phyloP scores from a whole-genome alignment of 345 rosid genomes.

The Durio zibethinus region DNA sequence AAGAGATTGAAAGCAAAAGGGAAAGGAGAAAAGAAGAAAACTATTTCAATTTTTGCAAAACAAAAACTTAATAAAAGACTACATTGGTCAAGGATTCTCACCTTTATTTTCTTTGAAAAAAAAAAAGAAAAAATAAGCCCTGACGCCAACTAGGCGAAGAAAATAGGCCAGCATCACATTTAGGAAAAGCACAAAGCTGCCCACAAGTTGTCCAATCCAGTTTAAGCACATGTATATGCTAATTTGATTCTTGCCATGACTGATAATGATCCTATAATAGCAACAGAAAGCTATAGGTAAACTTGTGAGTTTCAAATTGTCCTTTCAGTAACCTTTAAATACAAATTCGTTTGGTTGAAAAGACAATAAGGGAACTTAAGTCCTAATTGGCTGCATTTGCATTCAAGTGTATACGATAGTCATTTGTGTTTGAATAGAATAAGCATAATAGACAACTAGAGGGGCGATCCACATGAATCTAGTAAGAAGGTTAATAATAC shows the following conservation, averaged over 20 bases:
- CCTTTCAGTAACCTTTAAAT: slow-evolving; percentile 8
- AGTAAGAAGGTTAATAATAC: not conserved
- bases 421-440: not conserved
- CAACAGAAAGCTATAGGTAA: slow-evolving; percentile 81
- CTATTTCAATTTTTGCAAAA: too few species aligned
- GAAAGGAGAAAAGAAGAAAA: too few species aligned
- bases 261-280: slow-evolving; percentile 55
- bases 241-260: slow-evolving; percentile 87
- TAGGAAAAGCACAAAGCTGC: too few species aligned
- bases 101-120: too few species aligned
- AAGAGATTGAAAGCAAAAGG: too few species aligned
- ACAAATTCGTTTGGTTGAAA: slow-evolving; percentile 1
- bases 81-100: too few species aligned
- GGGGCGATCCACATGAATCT: not conserved
- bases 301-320: slow-evolving; percentile 1
- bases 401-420: not conserved
- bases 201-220: too few species aligned
- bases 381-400: not conserved
- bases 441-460: not conserved
- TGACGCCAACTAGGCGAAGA: too few species aligned
- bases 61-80: too few species aligned
- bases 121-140: too few species aligned
- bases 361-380: slow-evolving; percentile 9
- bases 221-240: slow-evolving; percentile 91
- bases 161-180: too few species aligned